Base-by-base conservation (phyloP, 2,329 filamentous ascomycete species). In the Gaeumannomyces tritici region DNA sequence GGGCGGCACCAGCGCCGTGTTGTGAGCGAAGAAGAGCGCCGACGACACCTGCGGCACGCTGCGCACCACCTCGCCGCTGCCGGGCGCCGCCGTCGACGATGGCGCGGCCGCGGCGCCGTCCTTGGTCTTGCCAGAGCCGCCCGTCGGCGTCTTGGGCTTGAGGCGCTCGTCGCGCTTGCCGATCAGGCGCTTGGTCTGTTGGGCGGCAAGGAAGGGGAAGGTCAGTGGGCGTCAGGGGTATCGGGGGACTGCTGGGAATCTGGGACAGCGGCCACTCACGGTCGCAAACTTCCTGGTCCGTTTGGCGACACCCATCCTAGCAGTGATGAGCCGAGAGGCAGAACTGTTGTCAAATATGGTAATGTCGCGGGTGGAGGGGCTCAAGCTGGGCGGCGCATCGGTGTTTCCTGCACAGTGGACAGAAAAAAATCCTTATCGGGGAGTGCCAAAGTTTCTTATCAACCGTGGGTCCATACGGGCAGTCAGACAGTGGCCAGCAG, bases 271-370 rank as follows among this genome's bases (percentile, higher is more conserved):
- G n/a, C 2, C 7, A 69, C 68, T 63, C 66, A 67, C 69, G 57
- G 66, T 64, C 6, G 87, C 93, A 74, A 96, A 98, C 79, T 97
- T 97, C 79, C 93, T 87, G 61, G 91, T 96, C 74, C 88, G 91
- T 80, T 96, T 96, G 66, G 88, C 85, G 68, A 92, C 85, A 77
- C 92, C 93, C 93, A 97, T 97, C 47, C 65, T 74, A 68, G n/a
- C 58, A 9, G 33, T n/a, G 35, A 15, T 6, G 35, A 18, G 5
- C n/a, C n/a, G n/a, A n/a, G n/a, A n/a, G n/a, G 35, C 4, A 15
- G 35, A 18, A 42, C 13, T 18, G 15, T 15, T 18, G 13, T 42
- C 18, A 3, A 18, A 42, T 9, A 31, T 11, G 8, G 31, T 31
- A 11, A 11, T 9, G 31, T 15, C 35, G 35, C 18, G 4, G 35